Conservation (phyloP, 1,284 basidiomycete species). For the Tetrapyrgos nigripes region DNA sequence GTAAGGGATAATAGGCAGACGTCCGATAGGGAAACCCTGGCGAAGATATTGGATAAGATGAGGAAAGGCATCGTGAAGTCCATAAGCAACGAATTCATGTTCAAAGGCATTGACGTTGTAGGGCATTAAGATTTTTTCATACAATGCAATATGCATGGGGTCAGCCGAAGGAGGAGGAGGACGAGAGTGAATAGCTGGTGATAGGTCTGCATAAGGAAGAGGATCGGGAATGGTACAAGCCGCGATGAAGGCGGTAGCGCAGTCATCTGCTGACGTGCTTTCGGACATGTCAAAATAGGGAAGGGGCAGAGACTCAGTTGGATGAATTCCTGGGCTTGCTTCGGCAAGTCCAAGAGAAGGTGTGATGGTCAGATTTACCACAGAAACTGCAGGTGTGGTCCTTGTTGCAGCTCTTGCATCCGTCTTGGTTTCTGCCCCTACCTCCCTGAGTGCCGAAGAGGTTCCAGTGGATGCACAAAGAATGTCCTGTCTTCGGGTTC, state of each 20-base stretch:
- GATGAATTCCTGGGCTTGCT: neutral
- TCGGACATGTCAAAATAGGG: neutral
- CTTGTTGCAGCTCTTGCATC: neutral
- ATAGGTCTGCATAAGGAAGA: constrained; percentile 8
- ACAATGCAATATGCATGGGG: neutral
- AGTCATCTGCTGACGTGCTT: too few species aligned
- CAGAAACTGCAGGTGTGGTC: constrained; percentile 5
- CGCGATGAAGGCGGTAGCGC: neutral
- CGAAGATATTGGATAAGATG: constrained; percentile 2
- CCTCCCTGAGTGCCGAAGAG: neutral
- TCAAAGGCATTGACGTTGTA: constrained; percentile 10
- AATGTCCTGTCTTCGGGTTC: neutral
- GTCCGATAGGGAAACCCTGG: constrained; percentile 37
- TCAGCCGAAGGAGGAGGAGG: neutral
- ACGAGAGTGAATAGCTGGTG: neutral
- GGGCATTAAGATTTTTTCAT: constrained; percentile 1
- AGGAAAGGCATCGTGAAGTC: neutral
- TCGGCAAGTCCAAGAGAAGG: neutral
- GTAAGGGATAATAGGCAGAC: constrained; percentile 26
- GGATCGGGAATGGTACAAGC: neutral
- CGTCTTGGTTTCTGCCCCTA: too few species aligned
- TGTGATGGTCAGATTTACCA: neutral
- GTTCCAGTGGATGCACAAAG: constrained; percentile 2
- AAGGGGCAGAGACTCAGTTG: neutral
- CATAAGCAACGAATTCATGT: neutral